Percentiles rank a stretch among this genome's conserved stretches.
These are phyloP conservation scores for Sugiyamaella japonica DNA, from an alignment of 1,139 yeast genomes.

Conservation along the genomic window DNA sequence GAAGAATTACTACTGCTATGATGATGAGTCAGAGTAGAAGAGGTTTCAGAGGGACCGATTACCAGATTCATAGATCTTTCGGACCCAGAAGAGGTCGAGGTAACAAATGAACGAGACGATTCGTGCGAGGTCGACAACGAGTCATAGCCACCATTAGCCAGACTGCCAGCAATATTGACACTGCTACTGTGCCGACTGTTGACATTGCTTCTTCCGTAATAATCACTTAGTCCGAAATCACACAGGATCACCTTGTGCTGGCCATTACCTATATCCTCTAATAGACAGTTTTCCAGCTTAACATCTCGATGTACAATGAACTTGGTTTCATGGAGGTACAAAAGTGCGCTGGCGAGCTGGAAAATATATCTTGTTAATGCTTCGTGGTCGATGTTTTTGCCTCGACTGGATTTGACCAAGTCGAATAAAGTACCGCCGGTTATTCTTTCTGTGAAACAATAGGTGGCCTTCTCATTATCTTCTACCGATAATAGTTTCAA, in stretches of 20 bases:
- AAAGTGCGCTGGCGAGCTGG: conserved; percentile 63
- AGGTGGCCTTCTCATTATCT: conserved; percentile 63
- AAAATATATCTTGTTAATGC: conserved; percentile 42
- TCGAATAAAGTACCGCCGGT: conserved; percentile 84
- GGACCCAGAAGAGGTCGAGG: conserved; percentile 14
- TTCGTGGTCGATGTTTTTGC: conserved; percentile 18
- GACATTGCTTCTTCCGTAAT: conserved; percentile 36
- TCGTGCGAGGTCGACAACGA: conserved; percentile 2
- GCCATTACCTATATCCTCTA: conserved; percentile 45
- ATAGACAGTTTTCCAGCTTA: conserved; percentile 79
- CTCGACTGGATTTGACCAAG: conserved; percentile 52
- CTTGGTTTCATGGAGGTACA: conserved; percentile 69
- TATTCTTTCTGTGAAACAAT: conserved; percentile 71
- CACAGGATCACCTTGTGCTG: conserved; percentile 48
- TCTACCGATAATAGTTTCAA: conserved; percentile 61
- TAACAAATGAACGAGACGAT: conserved; percentile 9
- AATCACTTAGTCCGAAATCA: conserved; percentile 82
- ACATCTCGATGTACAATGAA: conserved; percentile 82
- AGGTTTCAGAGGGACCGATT: conserved; percentile 36
- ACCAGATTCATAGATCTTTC: conserved; percentile 20
- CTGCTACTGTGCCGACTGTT: conserved; percentile 5
- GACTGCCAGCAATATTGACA: conserved; percentile 4
- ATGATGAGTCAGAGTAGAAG: conserved; percentile 31
- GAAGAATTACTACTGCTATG: conserved; percentile 17
- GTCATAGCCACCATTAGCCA: background rate